Evolutionary conservation across 1,139 yeast genomes (phyloP), one percentile per base, ranked within the genome.

Genomic region (Debaryomycetaceae sp.): DNA sequence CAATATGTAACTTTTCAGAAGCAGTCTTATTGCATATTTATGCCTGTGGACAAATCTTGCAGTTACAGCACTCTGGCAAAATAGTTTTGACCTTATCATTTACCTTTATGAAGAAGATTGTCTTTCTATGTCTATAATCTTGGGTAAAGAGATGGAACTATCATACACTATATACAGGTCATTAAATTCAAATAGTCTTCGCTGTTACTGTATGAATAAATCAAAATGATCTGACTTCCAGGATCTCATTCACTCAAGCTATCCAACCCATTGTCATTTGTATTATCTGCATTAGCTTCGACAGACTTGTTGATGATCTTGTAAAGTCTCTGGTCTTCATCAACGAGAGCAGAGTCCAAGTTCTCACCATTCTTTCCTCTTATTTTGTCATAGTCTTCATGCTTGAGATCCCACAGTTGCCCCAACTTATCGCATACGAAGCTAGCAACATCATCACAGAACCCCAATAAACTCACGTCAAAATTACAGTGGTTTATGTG

Each of bases 401-500:
- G 95, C 1, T 78, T 69, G 35, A 87, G 70, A 9, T 69, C 59
- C 96, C 96, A 87, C 5, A 44, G 50, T 4, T 47, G 44, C 1
- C 77, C 78, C 37, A 87, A 65, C 42, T 70, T 66, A 31, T 72
- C 70, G 35, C 82, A 70, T 3, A 88, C 60, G 56, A 77, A 78
- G 19, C 82, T 76, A 9, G 89, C 91, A n/a, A 79, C 87, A 47
- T 87, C 94, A 55, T 91, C 97, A 61, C 97, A 88, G 48, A 78
- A 79, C 0, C 96, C 97, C 33, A 89, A 63, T 13, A 91, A 59
- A 33, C 82, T 79, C 24, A 87, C 77, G 56, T 91, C 97, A 57
- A 91, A 91, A 52, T 83, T 88, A 38, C 81, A 73, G 55, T 86
- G 91, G 35, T 70, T 73, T n/a, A 87, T 83, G 1, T 87, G 82